Conservation (phyloP, 2,329 filamentous ascomycete genomes). For the Aciculosporium take region DNA sequence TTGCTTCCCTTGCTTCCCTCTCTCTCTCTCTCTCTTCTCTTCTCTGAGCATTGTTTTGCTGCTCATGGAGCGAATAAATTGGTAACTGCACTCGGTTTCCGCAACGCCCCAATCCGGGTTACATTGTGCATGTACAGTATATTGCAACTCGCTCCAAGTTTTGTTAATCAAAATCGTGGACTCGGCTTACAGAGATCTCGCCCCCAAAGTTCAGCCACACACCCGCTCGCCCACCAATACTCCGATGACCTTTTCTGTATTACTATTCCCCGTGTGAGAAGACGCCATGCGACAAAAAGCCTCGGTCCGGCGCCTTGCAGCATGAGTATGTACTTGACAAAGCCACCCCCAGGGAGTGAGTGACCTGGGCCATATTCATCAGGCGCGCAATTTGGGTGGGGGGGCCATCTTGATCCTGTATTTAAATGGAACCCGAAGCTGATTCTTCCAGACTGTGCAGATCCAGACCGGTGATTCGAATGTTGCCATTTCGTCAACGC, state of each 20-base stretch:
- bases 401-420: constrained; percentile 1
- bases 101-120: too few relatives aligned
- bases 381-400: background rate
- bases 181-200: background rate
- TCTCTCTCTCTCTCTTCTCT: too few relatives aligned
- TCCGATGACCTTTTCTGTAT: background rate
- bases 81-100: too few relatives aligned
- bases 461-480: background rate
- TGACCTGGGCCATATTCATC: background rate
- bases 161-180: background rate
- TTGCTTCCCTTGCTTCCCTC: too few relatives aligned
- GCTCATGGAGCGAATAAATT: too few relatives aligned
- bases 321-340: background rate
- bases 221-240: background rate
- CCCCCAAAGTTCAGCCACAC: background rate
- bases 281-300: background rate
- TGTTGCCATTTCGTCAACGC: too few relatives aligned
- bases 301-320: background rate
- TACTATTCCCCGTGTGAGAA: background rate
- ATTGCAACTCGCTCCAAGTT: too few relatives aligned
- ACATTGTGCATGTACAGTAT: too few relatives aligned
- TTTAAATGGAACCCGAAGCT: background rate
- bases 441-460: background rate
- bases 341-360: background rate
- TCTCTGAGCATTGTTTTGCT: too few relatives aligned